Percentiles rank a stretch among this genome's conserved stretches.
Evolutionary conservation across 768 basidiomycete genomes (phyloP).

Genomic region (Brasilioporus rufonigricans): DNA sequence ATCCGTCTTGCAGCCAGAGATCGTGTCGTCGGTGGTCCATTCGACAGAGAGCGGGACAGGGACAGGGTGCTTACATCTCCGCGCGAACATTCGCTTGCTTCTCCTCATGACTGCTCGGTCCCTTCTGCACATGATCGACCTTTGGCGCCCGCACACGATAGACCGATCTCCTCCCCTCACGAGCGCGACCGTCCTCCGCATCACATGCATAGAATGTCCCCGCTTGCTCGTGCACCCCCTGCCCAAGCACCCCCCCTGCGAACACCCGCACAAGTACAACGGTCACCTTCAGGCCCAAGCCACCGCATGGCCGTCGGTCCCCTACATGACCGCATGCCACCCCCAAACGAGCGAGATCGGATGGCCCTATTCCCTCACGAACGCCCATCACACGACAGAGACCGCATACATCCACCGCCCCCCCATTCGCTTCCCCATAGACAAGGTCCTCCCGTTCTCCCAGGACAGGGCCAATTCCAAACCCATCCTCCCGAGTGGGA

Average conservation of each 20-base stretch:
- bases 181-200: slow-evolving; percentile 23
- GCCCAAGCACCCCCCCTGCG: slow-evolving; percentile 16
- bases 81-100: slow-evolving; percentile 23
- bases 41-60: slow-evolving; percentile 29
- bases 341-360: slow-evolving; percentile 24
- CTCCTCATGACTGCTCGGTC: slow-evolving; percentile 24
- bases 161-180: slow-evolving; percentile 24
- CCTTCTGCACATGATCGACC: slow-evolving; percentile 19
- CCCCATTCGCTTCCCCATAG: slow-evolving; percentile 21
- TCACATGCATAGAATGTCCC: slow-evolving; percentile 26
- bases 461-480: slow-evolving; percentile 34
- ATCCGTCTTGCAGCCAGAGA: slow-evolving; percentile 27
- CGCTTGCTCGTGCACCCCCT: slow-evolving; percentile 19
- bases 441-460: slow-evolving; percentile 18
- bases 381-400: slow-evolving; percentile 21
- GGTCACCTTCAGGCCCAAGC: slow-evolving; percentile 24
- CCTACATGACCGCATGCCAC: slow-evolving; percentile 24
- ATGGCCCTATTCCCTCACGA: slow-evolving; percentile 24
- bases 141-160: slow-evolving; percentile 21
- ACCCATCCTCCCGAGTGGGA: slow-evolving; percentile 30
- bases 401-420: slow-evolving; percentile 30
- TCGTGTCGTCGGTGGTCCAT: slow-evolving; percentile 17
- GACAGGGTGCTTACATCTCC: slow-evolving; percentile 24
- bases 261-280: slow-evolving; percentile 15
- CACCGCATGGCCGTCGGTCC: slow-evolving; percentile 20